phyloP scores from a whole-genome alignment of 2,329 filamentous ascomycete genomes.

The Aureobasidium lini region DNA sequence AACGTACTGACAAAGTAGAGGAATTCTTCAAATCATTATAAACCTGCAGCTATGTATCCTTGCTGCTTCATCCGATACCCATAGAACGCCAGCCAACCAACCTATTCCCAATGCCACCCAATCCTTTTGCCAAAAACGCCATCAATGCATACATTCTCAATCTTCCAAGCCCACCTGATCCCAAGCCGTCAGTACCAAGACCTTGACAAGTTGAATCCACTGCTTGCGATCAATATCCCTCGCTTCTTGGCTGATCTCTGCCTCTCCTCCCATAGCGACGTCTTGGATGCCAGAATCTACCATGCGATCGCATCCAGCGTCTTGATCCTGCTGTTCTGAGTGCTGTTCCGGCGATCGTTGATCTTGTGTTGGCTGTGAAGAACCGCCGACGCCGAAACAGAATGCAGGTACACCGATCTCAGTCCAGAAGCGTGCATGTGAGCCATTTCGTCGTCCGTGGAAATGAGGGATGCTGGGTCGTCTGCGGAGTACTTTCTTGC shows the following conservation, averaged over 20 bases:
- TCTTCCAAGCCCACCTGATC: conserved; percentile 4
- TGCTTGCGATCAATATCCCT: neutral
- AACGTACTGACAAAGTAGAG: too few relatives aligned
- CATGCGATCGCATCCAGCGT: neutral
- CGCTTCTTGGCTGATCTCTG: neutral
- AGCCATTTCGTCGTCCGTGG: neutral
- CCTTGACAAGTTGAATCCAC: conserved; percentile 9
- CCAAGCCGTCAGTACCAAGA: conserved; percentile 7
- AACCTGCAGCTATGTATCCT: too few relatives aligned
- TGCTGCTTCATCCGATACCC: too few relatives aligned
- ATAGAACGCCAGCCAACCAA: too few relatives aligned
- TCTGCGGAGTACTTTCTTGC: neutral
- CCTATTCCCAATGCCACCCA: too few relatives aligned
- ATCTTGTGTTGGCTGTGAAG: neutral
- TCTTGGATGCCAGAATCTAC: neutral
- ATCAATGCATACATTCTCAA: neutral
- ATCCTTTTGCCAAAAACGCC: too few relatives aligned
- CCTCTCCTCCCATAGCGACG: neutral
- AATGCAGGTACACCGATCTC: neutral
- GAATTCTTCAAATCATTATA: too few relatives aligned
- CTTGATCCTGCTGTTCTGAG: neutral
- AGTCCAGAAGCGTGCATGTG: neutral
- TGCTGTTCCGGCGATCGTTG: neutral
- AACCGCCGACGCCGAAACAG: neutral
- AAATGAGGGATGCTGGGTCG: neutral